Evolutionary conservation across 345 rosid genomes (phyloP).

Genomic region (Eucalyptus pauciflora): DNA sequence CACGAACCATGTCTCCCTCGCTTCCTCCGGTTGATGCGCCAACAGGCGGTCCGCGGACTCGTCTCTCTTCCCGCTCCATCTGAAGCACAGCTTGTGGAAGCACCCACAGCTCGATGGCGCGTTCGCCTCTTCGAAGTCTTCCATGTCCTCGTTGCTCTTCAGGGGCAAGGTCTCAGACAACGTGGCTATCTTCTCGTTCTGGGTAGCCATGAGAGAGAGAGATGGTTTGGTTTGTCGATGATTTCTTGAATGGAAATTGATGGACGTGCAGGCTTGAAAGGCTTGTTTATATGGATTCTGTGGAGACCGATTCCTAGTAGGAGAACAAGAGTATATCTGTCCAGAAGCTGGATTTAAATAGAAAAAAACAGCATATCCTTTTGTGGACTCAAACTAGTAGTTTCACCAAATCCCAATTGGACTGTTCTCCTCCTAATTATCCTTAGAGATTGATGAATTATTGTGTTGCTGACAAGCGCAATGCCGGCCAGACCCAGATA

Average conservation of each 20-base stretch:
- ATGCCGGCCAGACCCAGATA: background rate
- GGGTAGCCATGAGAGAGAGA: background rate
- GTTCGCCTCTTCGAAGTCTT: constrained; percentile 15
- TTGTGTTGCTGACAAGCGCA: background rate
- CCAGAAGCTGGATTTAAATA: background rate
- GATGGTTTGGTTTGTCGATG: background rate
- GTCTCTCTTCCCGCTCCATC: constrained; percentile 1
- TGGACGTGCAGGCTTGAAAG: background rate
- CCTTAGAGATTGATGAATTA: background rate
- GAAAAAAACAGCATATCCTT: background rate
- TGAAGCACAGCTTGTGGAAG: constrained; percentile 1
- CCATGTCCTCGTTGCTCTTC: background rate
- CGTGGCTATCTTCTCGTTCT: background rate
- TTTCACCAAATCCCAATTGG: background rate
- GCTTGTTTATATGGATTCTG: background rate
- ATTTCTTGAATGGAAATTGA: background rate
- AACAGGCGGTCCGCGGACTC: background rate
- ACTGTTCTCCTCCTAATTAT: background rate
- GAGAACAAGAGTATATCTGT: background rate
- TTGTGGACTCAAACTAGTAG: background rate
- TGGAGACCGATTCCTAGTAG: background rate
- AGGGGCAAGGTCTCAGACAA: background rate
- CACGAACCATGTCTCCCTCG: constrained; percentile 14
- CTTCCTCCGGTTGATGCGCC: background rate
- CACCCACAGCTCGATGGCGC: constrained; percentile 20